These are phyloP conservation scores for Bothriochloa decipiens DNA, from an alignment of 176 grass and related monocot species.

Conservation along the genomic window DNA sequence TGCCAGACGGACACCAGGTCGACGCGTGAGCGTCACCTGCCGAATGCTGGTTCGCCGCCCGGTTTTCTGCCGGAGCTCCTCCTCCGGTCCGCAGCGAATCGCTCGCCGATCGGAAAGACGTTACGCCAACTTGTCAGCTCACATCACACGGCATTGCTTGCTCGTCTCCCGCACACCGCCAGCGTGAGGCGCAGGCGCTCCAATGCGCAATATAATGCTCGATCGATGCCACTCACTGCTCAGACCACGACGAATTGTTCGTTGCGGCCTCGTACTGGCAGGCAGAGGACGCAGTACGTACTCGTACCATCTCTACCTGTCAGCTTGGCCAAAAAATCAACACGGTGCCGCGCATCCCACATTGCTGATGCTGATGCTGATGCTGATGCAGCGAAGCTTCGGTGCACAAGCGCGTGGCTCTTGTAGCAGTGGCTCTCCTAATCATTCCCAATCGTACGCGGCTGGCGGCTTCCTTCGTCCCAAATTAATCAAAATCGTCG, in stretches of 20 bases:
- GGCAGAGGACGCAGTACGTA: no score
- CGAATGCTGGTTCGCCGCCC: neutral
- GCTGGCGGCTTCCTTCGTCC: conserved; percentile 9
- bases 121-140: no score
- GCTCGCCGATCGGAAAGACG: no score
- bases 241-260: neutral
- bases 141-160: no score
- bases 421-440: neutral
- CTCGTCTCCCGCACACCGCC: no score
- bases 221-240: no score
- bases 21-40: neutral
- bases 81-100: neutral
- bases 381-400: conserved; percentile 42
- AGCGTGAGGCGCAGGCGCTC: no score
- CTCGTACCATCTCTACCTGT: no score
- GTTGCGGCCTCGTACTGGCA: neutral
- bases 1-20: neutral
- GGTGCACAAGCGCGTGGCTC: conserved; percentile 32
- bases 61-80: no score
- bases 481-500: neutral
- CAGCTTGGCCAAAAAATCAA: neutral
- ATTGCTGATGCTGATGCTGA: neutral
- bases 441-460: conserved; percentile 33
- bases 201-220: no score
- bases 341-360: neutral